These are phyloP conservation scores for Apophysomyces sp. DNA, from an alignment of 371 early-diverging fungal genomes.

Conservation along the genomic window DNA sequence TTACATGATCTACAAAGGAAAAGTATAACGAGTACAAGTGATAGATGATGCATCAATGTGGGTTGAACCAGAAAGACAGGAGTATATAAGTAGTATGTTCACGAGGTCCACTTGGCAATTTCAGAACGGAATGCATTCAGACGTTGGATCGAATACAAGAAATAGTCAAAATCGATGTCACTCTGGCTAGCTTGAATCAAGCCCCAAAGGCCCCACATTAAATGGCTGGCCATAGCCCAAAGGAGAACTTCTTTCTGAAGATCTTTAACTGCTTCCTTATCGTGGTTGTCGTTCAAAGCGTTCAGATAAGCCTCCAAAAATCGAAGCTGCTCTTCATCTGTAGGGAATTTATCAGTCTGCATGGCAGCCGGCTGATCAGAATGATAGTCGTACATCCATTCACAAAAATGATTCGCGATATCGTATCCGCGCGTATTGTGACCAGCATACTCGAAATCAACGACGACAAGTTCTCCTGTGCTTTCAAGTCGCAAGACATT, in stretches of 20 bases:
- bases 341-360: conserved; percentile 56
- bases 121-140: conserved; percentile 39
- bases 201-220: conserved; percentile 87
- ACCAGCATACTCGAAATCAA: conserved; percentile 89
- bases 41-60: not conserved
- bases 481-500: conserved; percentile 65
- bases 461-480: conserved; percentile 63
- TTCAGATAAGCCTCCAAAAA: conserved; percentile 72
- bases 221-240: conserved; percentile 67
- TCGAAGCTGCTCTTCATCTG: conserved; percentile 45
- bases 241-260: conserved; percentile 35
- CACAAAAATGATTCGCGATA: conserved; percentile 89
- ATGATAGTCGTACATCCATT: conserved; percentile 87
- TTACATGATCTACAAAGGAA: not conserved
- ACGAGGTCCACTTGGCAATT: conserved; percentile 1
- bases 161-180: conserved; percentile 85
- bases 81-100: not conserved
- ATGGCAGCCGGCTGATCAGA: conserved; percentile 50
- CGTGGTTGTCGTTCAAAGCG: conserved; percentile 10
- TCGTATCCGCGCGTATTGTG: conserved; percentile 83
- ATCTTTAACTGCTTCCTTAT: conserved; percentile 5
- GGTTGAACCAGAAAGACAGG: not conserved
- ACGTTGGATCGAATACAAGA: conserved; percentile 68
- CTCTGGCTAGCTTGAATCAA: conserved; percentile 75
- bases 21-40: not conserved